Evolutionary conservation across 306 rosid genomes (phyloP), one percentile per base, ranked within the genome.

Genomic region (Gastrolobium bilobum): DNA sequence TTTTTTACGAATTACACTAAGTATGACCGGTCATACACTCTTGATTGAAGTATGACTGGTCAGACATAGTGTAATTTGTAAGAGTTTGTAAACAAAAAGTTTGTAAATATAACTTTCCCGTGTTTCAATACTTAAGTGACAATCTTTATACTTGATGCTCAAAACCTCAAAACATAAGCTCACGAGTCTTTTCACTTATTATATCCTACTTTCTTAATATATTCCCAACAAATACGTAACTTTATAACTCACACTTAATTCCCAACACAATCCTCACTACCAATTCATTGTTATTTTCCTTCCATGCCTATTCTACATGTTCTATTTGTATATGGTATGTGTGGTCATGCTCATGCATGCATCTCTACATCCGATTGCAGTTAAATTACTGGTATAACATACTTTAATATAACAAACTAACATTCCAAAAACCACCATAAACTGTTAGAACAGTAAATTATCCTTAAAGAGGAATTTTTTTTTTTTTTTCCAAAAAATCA

Each of bases 221-320:
- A 20, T 20, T 20, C 26, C 26, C 1, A 20, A 20, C 26, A 20
- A 20, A 20, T 20, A 1, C 26, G 26, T 51, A 51, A 52, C 40
- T 50, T 52, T 14, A 50, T 34, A 52, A 51, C 34, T 5, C 20
- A n/a, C 38, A 29, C 5, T 34, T 14, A 54, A 46, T 15, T 31
- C 7, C 33, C 5, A 26, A 39, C 40, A 68, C 69, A 68, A 69
- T 14, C 60, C 71, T 20, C 37, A 38, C 33, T 10, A 73, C 26
- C 64, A 79, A 59, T 67, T 64, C 62, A 54, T 51, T 52, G 30
- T 51, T 68, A 59, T 72, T 53, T 63, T 40, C 43, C 35, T 52
- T 37, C 43, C 31, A 33, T 20, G 15, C 37, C 7, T 40, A 40
- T 40, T 46, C 51, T 54, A 29, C 68, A n/a, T 30, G 35, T 6